phyloP scores from a whole-genome alignment of 1,139 yeast species.

The Yamadazyma sp. region DNA sequence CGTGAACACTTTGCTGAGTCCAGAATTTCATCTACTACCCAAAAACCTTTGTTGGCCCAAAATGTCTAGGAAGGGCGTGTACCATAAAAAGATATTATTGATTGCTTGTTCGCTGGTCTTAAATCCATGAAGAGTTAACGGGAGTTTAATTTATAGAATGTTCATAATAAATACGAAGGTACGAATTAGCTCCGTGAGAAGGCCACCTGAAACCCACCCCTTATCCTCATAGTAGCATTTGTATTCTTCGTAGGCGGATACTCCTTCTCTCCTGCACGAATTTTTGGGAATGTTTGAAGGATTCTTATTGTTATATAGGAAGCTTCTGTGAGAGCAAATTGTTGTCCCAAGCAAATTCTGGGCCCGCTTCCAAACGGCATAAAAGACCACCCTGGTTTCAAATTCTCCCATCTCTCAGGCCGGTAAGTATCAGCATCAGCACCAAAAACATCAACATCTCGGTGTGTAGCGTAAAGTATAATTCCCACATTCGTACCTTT shows the following conservation, averaged over 20 bases:
- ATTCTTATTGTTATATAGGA: slow-evolving; percentile 47
- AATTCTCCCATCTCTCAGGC: slow-evolving; percentile 50
- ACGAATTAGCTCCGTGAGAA: background rate
- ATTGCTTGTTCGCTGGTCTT: slow-evolving; percentile 29
- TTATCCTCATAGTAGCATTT: slow-evolving; percentile 35
- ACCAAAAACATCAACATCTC: slow-evolving; percentile 42
- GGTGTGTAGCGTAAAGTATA: slow-evolving; percentile 41
- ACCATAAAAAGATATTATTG: too few relatives aligned
- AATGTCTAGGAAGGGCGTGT: too few relatives aligned
- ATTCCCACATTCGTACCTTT: slow-evolving; percentile 44
- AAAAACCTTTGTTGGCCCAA: too few relatives aligned
- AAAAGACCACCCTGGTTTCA: slow-evolving; percentile 38
- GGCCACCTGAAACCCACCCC: slow-evolving; percentile 19
- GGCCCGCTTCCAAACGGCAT: slow-evolving; percentile 49
- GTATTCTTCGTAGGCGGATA: slow-evolving; percentile 36
- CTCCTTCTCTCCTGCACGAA: slow-evolving; percentile 12
- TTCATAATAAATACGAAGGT: too few relatives aligned
- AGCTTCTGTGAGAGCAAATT: slow-evolving; percentile 47
- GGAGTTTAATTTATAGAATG: background rate
- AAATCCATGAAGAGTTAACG: slow-evolving; percentile 24
- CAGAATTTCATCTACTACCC: slow-evolving; percentile 12
- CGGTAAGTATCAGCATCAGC: slow-evolving; percentile 42
- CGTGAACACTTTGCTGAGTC: slow-evolving; percentile 10
- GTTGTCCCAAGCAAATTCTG: slow-evolving; percentile 46
- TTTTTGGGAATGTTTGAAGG: slow-evolving; percentile 35